These are phyloP conservation scores for Beauveria scarabaeidicola DNA, from an alignment of 2,329 filamentous ascomycete species.

Conservation along the genomic window DNA sequence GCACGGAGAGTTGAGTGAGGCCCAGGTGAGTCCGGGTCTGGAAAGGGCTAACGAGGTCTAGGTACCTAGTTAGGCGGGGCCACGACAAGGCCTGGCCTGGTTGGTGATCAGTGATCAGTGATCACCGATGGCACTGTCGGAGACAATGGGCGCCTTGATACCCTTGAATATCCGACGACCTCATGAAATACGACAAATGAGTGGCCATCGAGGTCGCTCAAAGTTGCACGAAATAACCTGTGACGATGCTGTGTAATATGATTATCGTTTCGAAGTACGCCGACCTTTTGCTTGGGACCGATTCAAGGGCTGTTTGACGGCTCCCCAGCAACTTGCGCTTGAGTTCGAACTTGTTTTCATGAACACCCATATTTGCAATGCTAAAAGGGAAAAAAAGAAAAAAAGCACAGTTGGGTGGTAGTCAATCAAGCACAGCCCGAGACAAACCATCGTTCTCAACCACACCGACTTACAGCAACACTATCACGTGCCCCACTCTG, in stretches of 20 bases:
- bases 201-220: neutral
- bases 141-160: neutral
- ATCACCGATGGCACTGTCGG: neutral
- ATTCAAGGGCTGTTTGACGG: neutral
- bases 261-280: neutral
- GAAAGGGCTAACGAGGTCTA: neutral
- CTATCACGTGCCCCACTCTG: constrained; percentile 7
- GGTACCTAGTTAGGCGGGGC: neutral
- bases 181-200: neutral
- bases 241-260: neutral
- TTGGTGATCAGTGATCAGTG: neutral
- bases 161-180: neutral
- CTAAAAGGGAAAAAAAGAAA: neutral
- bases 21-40: constrained; percentile 3
- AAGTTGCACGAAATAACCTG: neutral
- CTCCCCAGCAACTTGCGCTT: neutral
- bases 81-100: neutral
- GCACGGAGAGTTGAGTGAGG: neutral
- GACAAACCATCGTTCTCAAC: neutral
- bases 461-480: neutral
- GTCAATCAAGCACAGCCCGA: too few species aligned
- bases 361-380: neutral
- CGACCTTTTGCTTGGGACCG: neutral
- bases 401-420: too few species aligned
- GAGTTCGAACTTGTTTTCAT: neutral